Conservation (phyloP, 192 early-diverging fungal genomes). For the Linnemannia schmuckeri region DNA sequence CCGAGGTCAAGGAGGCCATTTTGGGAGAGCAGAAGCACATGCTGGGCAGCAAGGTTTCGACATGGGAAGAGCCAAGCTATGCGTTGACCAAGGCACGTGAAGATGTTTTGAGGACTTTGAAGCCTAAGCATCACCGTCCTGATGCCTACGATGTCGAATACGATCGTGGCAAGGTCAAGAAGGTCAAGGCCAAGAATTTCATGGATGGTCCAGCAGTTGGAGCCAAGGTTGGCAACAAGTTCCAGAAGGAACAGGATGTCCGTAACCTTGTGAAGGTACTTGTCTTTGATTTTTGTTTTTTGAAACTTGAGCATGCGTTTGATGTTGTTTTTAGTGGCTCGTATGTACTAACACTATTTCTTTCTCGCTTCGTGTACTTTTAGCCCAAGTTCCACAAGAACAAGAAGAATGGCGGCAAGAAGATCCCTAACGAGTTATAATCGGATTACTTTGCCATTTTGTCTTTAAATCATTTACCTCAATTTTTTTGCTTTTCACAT, state of each 20-base stretch:
- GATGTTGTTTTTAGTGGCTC: neutral
- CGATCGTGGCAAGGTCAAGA: slow-evolving; percentile 80
- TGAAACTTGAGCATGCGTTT: neutral
- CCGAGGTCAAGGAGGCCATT: slow-evolving; percentile 63
- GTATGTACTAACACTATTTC: neutral
- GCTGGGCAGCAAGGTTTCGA: slow-evolving; percentile 45
- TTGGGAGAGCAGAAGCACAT: slow-evolving; percentile 56
- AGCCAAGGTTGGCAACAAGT: slow-evolving; percentile 57
- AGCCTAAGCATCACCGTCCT: slow-evolving; percentile 66
- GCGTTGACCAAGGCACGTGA: slow-evolving; percentile 43
- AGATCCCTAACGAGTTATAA: slow-evolving; percentile 30
- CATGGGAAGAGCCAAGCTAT: slow-evolving; percentile 50
- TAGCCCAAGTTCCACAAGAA: slow-evolving; percentile 48
- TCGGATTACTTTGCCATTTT: neutral
- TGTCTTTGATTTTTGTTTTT: neutral
- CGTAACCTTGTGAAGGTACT: slow-evolving; percentile 56
- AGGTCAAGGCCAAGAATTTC: slow-evolving; percentile 75
- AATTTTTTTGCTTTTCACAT: neutral
- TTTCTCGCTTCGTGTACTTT: neutral
- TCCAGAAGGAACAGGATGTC: slow-evolving; percentile 60
- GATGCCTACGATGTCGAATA: slow-evolving; percentile 77
- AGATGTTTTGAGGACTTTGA: slow-evolving; percentile 59
- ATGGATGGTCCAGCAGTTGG: slow-evolving; percentile 29
- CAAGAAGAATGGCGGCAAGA: slow-evolving; percentile 38
- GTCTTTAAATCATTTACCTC: neutral